Evolutionary conservation across 768 basidiomycete genomes (phyloP).

Genomic region (Mycena galericulata): DNA sequence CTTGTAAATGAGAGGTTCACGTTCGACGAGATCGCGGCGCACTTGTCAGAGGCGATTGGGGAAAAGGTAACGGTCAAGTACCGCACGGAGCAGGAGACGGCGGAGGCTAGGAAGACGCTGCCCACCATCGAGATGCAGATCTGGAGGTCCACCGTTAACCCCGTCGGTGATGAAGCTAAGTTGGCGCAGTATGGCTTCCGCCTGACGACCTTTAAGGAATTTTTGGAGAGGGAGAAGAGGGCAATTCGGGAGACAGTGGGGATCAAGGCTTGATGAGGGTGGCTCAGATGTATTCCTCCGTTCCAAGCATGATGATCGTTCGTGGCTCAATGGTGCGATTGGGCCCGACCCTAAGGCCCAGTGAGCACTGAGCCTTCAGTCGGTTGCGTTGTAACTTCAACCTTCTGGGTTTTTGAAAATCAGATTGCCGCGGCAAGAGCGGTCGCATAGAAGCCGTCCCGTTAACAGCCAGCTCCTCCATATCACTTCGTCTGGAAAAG

Average conservation of each 20-base stretch:
- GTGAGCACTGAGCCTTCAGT: too few species aligned
- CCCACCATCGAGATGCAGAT: slow-evolving; percentile 24
- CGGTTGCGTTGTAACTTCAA: too few species aligned
- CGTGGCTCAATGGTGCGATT: too few species aligned
- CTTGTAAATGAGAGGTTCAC: slow-evolving; percentile 21
- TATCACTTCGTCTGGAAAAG: slow-evolving; percentile 24
- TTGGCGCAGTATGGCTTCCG: slow-evolving; percentile 20
- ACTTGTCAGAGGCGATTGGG: slow-evolving; percentile 15
- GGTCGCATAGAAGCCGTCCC: too few species aligned
- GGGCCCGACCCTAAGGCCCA: too few species aligned
- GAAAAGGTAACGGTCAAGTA: slow-evolving; percentile 26
- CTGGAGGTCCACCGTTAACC: not conserved
- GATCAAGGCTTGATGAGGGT: too few species aligned
- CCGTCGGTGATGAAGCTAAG: not conserved
- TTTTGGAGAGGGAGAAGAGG: slow-evolving; percentile 29
- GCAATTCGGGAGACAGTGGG: slow-evolving; percentile 22
- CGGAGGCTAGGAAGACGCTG: slow-evolving; percentile 5
- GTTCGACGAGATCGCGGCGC: slow-evolving; percentile 25
- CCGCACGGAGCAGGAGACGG: slow-evolving; percentile 25
- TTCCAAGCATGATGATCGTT: too few species aligned
- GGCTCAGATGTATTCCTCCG: too few species aligned
- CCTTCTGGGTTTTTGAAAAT: too few species aligned
- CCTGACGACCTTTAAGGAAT: slow-evolving; percentile 27
- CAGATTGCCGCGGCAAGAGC: too few species aligned
- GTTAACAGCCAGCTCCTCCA: too few species aligned